phyloP scores from a whole-genome alignment of 768 basidiomycete genomes.

The Gymnopilus dilepis region DNA sequence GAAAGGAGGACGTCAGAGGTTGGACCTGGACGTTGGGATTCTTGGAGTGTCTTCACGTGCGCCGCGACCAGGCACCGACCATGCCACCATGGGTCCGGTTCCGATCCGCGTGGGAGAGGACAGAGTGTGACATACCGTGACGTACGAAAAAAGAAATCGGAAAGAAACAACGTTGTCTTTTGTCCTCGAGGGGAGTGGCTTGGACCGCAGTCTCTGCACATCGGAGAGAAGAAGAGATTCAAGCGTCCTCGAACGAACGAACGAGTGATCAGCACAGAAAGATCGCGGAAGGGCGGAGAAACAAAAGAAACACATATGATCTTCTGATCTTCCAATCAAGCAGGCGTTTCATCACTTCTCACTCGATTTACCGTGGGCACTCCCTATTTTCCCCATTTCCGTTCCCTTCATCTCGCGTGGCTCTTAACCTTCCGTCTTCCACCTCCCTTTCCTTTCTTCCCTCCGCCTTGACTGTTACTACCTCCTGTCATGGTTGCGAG shows the following conservation, averaged over 20 bases:
- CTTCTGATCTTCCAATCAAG: constrained; percentile 43
- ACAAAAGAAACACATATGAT: constrained; percentile 33
- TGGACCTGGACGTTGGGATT: not conserved
- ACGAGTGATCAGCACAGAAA: not conserved
- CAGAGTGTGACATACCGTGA: constrained; percentile 21
- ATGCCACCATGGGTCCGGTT: constrained; percentile 30
- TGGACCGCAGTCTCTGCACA: not conserved
- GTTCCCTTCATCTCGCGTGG: constrained; percentile 50
- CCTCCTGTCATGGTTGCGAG: constrained; percentile 60
- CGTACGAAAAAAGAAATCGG: constrained; percentile 27
- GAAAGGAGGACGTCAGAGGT: constrained; percentile 9
- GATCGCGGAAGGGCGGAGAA: constrained; percentile 14
- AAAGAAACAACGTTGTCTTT: constrained; percentile 14
- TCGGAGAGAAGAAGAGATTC: not conserved
- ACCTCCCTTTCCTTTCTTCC: constrained; percentile 24
- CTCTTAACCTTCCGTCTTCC: constrained; percentile 32
- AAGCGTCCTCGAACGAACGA: constrained; percentile 2
- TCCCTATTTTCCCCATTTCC: constrained; percentile 41
- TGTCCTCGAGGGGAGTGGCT: constrained; percentile 5
- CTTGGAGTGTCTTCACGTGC: constrained; percentile 32
- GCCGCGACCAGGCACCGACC: constrained; percentile 37
- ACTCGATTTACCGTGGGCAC: constrained; percentile 47
- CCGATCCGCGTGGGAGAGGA: constrained; percentile 33
- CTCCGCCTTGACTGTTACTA: constrained; percentile 19
- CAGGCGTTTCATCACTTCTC: constrained; percentile 36